Conservation (phyloP, 805 yeast genomes). For the Yamadazyma endophytica region DNA sequence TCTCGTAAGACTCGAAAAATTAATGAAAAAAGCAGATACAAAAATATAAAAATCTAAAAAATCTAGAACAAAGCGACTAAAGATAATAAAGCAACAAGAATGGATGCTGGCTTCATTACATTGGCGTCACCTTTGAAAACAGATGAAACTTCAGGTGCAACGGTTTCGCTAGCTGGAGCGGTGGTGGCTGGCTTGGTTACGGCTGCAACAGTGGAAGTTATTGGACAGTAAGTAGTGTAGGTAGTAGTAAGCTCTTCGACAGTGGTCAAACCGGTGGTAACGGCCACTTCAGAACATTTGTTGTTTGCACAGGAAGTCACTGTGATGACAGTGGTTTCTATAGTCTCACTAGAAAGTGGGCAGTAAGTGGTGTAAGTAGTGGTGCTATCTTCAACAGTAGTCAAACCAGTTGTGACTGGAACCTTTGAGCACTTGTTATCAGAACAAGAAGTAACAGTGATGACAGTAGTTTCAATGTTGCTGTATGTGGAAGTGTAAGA, state of each 20-base stretch:
- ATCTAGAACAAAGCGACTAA: conserved; percentile 5
- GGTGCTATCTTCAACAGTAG: conserved; percentile 23
- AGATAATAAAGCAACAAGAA: conserved; percentile 3
- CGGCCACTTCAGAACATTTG: too few relatives aligned
- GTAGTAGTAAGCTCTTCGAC: conserved; percentile 14
- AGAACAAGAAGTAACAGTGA: conserved; percentile 34
- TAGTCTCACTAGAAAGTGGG: conserved; percentile 15
- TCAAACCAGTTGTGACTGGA: conserved; percentile 31
- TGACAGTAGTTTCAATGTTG: conserved; percentile 20
- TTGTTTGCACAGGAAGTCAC: too few relatives aligned
- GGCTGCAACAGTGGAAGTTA: conserved; percentile 11
- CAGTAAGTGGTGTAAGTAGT: conserved; percentile 30
- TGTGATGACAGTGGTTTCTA: conserved; percentile 1
- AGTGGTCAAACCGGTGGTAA: conserved; percentile 2
- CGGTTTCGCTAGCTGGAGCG: conserved; percentile 9
- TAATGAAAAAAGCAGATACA: neutral
- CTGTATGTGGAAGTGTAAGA: conserved; percentile 7
- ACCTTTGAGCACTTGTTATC: conserved; percentile 23
- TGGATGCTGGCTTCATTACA: conserved; percentile 3
- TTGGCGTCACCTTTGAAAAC: conserved; percentile 5
- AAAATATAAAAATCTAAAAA: neutral
- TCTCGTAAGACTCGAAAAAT: too few relatives aligned
- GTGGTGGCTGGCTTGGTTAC: conserved; percentile 9
- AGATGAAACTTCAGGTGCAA: conserved; percentile 4
- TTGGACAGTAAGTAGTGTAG: conserved; percentile 29